Evolutionary conservation across 257 asterid species (phyloP).

Genomic region (Schizonepeta tenuifolia): DNA sequence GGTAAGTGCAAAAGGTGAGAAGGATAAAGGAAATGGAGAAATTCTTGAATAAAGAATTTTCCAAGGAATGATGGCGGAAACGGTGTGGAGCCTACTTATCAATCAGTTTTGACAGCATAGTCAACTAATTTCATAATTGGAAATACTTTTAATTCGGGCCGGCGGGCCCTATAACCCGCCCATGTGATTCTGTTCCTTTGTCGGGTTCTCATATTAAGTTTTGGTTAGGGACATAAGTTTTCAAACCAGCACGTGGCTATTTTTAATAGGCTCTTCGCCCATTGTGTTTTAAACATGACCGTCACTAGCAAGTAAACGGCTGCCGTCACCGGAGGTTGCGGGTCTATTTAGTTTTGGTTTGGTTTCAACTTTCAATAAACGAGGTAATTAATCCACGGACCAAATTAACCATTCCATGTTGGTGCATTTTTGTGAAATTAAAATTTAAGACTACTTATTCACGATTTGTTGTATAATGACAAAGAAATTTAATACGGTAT

Average conservation of each 20-base stretch:
- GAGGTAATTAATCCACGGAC: background rate
- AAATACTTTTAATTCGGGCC: slow-evolving; percentile 32
- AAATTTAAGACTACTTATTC: too few relatives aligned
- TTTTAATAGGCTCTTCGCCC: slow-evolving; percentile 2
- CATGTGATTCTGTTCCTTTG: slow-evolving; percentile 61
- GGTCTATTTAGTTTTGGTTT: slow-evolving; percentile 20
- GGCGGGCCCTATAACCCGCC: slow-evolving; percentile 34
- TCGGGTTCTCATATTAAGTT: slow-evolving; percentile 34
- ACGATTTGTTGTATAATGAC: too few relatives aligned
- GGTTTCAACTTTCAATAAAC: background rate
- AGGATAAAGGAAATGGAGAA: too few relatives aligned
- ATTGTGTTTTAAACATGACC: slow-evolving; percentile 22
- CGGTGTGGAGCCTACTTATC: slow-evolving; percentile 45
- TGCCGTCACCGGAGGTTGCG: slow-evolving; percentile 23
- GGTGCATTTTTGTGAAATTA: background rate
- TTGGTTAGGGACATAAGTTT: slow-evolving; percentile 21
- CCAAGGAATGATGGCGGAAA: background rate
- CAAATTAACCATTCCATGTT: background rate
- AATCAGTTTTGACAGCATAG: slow-evolving; percentile 33
- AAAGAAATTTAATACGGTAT: too few relatives aligned
- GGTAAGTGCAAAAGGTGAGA: too few relatives aligned
- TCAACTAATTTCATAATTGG: slow-evolving; percentile 41
- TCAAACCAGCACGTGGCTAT: slow-evolving; percentile 42
- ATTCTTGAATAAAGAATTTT: too few relatives aligned
- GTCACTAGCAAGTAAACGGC: slow-evolving; percentile 18